Percentiles rank a stretch among this genome's conserved stretches.
phyloP scores from a whole-genome alignment of 2,329 filamentous ascomycete species.

The Pezicula rhizophila region DNA sequence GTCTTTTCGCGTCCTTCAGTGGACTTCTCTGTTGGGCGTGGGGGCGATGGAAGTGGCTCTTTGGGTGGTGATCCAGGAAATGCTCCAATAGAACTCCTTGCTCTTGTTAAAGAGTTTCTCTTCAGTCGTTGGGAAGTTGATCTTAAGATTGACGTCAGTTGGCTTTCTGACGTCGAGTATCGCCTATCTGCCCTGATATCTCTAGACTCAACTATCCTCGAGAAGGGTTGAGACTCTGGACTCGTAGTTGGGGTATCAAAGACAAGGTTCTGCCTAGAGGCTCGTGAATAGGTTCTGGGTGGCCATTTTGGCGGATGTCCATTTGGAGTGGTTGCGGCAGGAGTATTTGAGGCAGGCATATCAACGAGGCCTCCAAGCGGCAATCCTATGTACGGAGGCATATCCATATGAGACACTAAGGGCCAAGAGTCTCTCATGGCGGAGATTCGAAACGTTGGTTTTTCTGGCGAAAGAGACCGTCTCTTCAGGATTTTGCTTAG shows the following conservation, averaged over 20 bases:
- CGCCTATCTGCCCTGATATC: background rate
- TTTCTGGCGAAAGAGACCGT: slow-evolving; percentile 5
- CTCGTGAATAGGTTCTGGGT: background rate
- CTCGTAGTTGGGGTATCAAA: background rate
- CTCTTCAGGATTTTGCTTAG: slow-evolving; percentile 4
- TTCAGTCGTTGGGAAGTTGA: slow-evolving; percentile 22
- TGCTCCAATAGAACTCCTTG: slow-evolving; percentile 13
- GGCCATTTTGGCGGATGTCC: background rate
- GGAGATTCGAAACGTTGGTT: slow-evolving; percentile 11
- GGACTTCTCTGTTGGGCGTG: slow-evolving; percentile 3
- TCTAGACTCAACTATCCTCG: background rate
- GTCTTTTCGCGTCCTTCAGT: slow-evolving; percentile 15
- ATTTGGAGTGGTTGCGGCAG: background rate
- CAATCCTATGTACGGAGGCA: slow-evolving; percentile 16
- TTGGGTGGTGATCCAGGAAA: slow-evolving; percentile 17
- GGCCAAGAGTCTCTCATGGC: slow-evolving; percentile 24
- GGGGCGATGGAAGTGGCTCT: slow-evolving; percentile 16
- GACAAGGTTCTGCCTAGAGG: background rate
- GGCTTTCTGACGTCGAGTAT: slow-evolving; percentile 17
- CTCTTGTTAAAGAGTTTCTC: slow-evolving; percentile 15
- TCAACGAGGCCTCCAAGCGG: slow-evolving; percentile 20
- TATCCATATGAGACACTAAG: slow-evolving; percentile 14
- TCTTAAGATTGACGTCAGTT: slow-evolving; percentile 19
- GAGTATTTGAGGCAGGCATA: slow-evolving; percentile 5
- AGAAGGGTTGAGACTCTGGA: background rate